phyloP scores from a whole-genome alignment of 2,329 filamentous ascomycete genomes.

The Aspergillus puulaauensis region DNA sequence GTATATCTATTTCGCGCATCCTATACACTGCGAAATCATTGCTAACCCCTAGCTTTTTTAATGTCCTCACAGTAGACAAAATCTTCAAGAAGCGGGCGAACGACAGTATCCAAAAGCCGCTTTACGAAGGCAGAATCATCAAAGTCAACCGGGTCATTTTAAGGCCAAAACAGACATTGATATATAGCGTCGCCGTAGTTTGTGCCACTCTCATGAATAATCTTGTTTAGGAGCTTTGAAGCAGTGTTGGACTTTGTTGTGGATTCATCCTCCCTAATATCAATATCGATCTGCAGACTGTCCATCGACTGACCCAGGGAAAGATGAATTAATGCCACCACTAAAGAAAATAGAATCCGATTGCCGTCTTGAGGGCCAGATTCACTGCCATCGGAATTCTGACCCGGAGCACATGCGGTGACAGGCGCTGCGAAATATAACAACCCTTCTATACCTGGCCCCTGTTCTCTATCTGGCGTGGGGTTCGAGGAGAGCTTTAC shows the following conservation, averaged over 20 bases:
- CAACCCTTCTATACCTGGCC: no score
- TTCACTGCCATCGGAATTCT: no score
- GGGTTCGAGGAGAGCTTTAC: not conserved
- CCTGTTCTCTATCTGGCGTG: no score
- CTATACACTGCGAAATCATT: no score
- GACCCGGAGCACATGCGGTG: no score
- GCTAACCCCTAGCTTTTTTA: no score
- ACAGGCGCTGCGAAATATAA: not conserved
- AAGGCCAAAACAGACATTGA: not conserved
- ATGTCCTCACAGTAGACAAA: not conserved
- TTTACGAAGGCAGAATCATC: not conserved
- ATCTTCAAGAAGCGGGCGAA: not conserved
- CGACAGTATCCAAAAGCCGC: not conserved
- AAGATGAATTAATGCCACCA: not conserved
- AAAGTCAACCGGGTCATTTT: not conserved
- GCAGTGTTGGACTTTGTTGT: not conserved
- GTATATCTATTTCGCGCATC: no score
- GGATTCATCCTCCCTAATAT: not conserved
- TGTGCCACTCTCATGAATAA: not conserved
- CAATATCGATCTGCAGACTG: not conserved
- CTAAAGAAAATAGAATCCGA: not conserved
- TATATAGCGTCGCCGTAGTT: not conserved
- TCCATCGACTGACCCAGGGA: not conserved
- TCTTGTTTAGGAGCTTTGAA: not conserved
- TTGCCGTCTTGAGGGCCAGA: not conserved